These are phyloP conservation scores for Aspergillus versicolor DNA, from an alignment of 2,329 filamentous ascomycete genomes.

Conservation along the genomic window DNA sequence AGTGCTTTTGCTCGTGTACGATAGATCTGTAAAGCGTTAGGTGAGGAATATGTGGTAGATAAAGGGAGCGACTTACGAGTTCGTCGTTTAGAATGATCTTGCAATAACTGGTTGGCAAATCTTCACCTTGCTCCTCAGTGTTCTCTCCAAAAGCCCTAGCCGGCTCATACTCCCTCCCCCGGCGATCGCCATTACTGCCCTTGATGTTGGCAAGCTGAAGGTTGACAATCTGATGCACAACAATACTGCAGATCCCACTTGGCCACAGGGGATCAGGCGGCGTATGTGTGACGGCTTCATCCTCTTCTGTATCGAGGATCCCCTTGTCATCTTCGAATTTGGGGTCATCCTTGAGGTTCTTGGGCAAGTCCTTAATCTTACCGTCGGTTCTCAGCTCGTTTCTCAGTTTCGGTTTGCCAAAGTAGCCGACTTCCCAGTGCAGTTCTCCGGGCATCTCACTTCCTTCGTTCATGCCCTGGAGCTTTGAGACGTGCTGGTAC, in stretches of 20 bases:
- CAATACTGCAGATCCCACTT: conserved; percentile 78
- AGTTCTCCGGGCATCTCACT: conserved; percentile 90
- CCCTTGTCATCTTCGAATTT: conserved; percentile 89
- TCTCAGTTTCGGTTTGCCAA: conserved; percentile 85
- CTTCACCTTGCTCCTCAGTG: conserved; percentile 77
- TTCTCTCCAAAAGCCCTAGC: conserved; percentile 81
- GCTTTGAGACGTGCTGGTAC: conserved; percentile 82
- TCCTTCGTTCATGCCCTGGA: conserved; percentile 78
- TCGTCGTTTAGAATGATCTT: conserved; percentile 89
- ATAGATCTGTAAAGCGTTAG: conserved; percentile 59
- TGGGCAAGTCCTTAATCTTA: conserved; percentile 74
- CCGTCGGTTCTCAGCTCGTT: conserved; percentile 82
- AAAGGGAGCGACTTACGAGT: conserved; percentile 50
- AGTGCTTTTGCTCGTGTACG: conserved; percentile 94
- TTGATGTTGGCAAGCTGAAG: conserved; percentile 89
- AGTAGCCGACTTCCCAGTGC: conserved; percentile 95
- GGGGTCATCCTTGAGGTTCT: conserved; percentile 69
- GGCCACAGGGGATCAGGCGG: conserved; percentile 97
- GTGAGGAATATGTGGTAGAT: neutral
- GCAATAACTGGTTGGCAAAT: conserved; percentile 88
- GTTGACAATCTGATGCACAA: conserved; percentile 94
- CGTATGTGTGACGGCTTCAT: conserved; percentile 84
- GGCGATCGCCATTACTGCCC: conserved; percentile 76
- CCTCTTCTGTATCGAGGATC: conserved; percentile 66
- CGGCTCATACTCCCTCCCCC: conserved; percentile 84